These are phyloP conservation scores for Chaetomiaceae sp. DNA, from an alignment of 2,329 filamentous ascomycete species.

Conservation along the genomic window DNA sequence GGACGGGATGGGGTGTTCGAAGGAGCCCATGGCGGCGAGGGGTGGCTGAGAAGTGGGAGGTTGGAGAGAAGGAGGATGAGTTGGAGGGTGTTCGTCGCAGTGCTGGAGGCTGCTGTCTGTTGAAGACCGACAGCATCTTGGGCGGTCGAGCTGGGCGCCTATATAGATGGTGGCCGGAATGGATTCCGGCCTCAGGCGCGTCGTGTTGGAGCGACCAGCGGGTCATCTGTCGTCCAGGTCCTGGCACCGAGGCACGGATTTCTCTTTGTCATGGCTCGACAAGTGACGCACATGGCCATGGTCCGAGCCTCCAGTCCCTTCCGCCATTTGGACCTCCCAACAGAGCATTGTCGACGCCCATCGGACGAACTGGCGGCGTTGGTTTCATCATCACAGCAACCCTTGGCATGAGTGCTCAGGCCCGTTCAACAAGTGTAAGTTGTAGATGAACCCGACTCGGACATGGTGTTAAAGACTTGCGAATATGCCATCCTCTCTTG, in stretches of 20 bases:
- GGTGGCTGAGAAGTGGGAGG: not conserved
- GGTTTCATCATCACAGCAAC: no score
- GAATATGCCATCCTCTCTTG: not conserved
- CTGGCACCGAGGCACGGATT: conserved; percentile 7
- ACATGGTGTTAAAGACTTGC: no score
- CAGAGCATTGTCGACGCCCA: no score
- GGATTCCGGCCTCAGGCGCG: conserved; percentile 32
- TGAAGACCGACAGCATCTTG: conserved; percentile 9
- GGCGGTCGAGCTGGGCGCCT: conserved; percentile 31
- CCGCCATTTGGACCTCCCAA: no score
- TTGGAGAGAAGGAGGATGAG: not conserved
- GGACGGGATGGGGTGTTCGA: conserved; percentile 30
- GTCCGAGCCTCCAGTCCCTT: not conserved
- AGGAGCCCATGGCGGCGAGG: conserved; percentile 39
- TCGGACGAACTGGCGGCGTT: no score
- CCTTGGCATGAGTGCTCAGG: no score
- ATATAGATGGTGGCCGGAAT: conserved; percentile 49
- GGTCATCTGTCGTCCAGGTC: conserved; percentile 2
- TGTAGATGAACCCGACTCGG: not conserved
- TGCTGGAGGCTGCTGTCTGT: not conserved
- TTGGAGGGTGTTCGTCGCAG: not conserved
- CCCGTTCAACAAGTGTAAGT: no score
- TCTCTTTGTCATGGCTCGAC: conserved; percentile 26
- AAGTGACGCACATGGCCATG: conserved; percentile 1
- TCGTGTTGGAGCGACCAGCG: not conserved